Evolutionary conservation across 108 stramenopile genomes (phyloP).

Genomic region (Mediolabrus comicus): DNA sequence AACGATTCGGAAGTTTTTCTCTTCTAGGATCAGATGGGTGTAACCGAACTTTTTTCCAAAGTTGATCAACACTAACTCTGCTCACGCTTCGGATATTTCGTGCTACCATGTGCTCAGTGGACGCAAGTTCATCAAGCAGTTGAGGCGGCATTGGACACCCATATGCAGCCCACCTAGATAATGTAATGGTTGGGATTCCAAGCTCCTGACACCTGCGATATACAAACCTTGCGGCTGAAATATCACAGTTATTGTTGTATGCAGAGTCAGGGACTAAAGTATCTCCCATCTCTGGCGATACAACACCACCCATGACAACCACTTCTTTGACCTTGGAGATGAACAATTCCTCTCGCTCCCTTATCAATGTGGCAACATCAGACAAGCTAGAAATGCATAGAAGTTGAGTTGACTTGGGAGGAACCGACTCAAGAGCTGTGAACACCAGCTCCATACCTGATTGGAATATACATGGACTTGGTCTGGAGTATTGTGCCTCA

Average conservation of each 20-base stretch:
- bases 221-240: conserved; percentile 37
- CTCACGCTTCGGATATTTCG: conserved; percentile 34
- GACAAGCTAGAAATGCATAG: conserved; percentile 42
- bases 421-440: conserved; percentile 38
- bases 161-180: conserved; percentile 51
- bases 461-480: conserved; percentile 40
- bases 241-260: conserved; percentile 49
- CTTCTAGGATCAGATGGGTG: conserved; percentile 33
- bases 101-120: conserved; percentile 50
- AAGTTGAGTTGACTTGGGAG: conserved; percentile 35
- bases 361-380: conserved; percentile 41
- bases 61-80: conserved; percentile 33
- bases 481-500: conserved; percentile 36
- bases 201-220: conserved; percentile 45
- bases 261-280: conserved; percentile 42
- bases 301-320: conserved; percentile 45
- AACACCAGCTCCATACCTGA: conserved; percentile 34
- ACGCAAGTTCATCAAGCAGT: conserved; percentile 32
- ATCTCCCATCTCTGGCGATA: conserved; percentile 27
- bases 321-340: conserved; percentile 45
- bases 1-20: conserved; percentile 44
- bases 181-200: conserved; percentile 36
- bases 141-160: conserved; percentile 40
- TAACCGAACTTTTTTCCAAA: conserved; percentile 47
- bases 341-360: conserved; percentile 44